Evolutionary conservation across 2,329 filamentous ascomycete genomes (phyloP), one percentile per base, ranked within the genome.

Genomic region (Aspergillus pseudoviridinutans): DNA sequence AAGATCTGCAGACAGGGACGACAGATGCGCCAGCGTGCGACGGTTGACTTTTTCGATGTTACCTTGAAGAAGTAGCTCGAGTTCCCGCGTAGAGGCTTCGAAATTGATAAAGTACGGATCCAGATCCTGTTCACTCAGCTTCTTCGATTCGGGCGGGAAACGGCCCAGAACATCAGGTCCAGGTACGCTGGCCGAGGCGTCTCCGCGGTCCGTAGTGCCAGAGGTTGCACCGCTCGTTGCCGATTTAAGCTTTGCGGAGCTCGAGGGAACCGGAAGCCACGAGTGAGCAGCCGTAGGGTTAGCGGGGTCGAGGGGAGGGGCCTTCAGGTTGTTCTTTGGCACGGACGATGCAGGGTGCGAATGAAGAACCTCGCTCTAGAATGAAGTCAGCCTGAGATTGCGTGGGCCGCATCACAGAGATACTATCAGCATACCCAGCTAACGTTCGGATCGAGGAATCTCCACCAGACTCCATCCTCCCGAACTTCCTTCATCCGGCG

Each of bases 31-130:
- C 6, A 99, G 79, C 5, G 92, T 92, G 38, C 94, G 85, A 32
- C 93, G 86, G 68, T 97, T 99, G 60, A 97, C 92, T 74, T 96
- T 97, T 72, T 99, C 95, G 80, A 99, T 96, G 5, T 91, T 92
- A 0, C 94, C 94, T 67, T 90, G 92, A 3, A 99, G 81, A 4
- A 97, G 82, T 17, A 88, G 80, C 73, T 99, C 95, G 1, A 97
- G 81, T 63, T 97, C 93, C 70, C 94, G 92, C 9, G 92, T 96
- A 1, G 92, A 93, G 3, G 88, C 83, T 72, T 99, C 95, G 64
- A 95, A 99, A 41, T 91, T 89, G 58, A 93, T 87, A 75, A 99
- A 99, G 74, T 97, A 99, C 1, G 92, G 92, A 68, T 99, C 94
- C 17, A 99, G 82, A 54, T 97, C 93, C 66, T 92, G 87, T 72